phyloP scores from a whole-genome alignment of 805 yeast genomes.

The Candida namnaoensis region DNA sequence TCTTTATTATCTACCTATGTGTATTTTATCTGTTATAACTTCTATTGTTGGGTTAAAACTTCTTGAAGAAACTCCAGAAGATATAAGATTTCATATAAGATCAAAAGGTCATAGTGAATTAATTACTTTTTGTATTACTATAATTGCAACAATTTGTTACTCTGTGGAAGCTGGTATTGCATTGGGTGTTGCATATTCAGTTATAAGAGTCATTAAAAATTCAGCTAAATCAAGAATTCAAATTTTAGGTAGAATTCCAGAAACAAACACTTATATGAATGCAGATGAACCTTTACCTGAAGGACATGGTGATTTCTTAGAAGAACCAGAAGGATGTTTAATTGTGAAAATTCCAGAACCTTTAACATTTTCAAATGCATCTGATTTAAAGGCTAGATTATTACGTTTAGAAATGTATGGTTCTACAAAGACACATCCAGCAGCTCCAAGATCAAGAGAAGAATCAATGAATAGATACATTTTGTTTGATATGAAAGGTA shows the following conservation, averaged over 20 bases:
- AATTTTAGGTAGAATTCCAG: constrained; percentile 62
- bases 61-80: constrained; percentile 79
- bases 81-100: constrained; percentile 61
- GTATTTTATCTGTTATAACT: constrained; percentile 74
- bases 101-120: constrained; percentile 76
- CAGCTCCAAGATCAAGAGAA: constrained; percentile 43
- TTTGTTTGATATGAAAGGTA: constrained; percentile 74
- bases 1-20: constrained; percentile 68
- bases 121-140: constrained; percentile 55
- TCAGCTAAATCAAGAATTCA: constrained; percentile 80
- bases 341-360: constrained; percentile 85
- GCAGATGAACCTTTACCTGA: constrained; percentile 52
- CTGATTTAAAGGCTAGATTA: constrained; percentile 61
- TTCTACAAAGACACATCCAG: constrained; percentile 68
- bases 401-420: constrained; percentile 71
- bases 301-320: constrained; percentile 19
- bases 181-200: constrained; percentile 76
- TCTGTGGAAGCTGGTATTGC: constrained; percentile 88
- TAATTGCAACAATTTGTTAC: constrained; percentile 52
- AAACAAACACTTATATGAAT: constrained; percentile 54
- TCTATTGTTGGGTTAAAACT: constrained; percentile 69
- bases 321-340: constrained; percentile 59
- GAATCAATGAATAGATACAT: constrained; percentile 42
- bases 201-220: constrained; percentile 71
- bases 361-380: constrained; percentile 77